Base-by-base conservation (phyloP, 345 rosid species). In the Acer negundo region DNA sequence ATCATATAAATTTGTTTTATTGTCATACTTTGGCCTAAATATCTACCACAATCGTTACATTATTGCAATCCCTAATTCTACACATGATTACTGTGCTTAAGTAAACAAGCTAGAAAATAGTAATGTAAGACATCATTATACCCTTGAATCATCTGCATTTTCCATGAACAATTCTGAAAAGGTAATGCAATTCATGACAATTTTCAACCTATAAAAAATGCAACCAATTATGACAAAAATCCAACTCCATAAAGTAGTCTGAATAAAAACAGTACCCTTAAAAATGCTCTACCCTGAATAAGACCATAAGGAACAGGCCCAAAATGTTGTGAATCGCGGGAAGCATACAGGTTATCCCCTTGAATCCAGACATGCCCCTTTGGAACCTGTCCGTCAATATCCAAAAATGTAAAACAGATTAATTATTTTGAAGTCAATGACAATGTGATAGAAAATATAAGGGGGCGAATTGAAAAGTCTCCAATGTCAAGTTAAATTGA, bases 291-390 rank as follows among this genome's bases (percentile, higher is more conserved):
- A 13, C 97, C 98, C 85, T 89, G 82, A 68, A 94, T 85, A 72
- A 94, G 96, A 82, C 87, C 90, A 79, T 89, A 89, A 55, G 97
- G 96, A 76, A 94, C 71, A 65, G 96, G 93, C 22, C 98, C 97
- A 51, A 82, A 92, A 67, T 92, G 73, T 42, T 94, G 84, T 10
- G 96, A 94, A 90, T 92, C 97, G 7, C 69, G 83, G 3, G 97
- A 94, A 74, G 86, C 90, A 81, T 91, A 89, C 72, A 87, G 38
- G 76, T 93, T 94, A 84, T 94, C 98, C 44, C 97, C 97, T 76
- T 94, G 97, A 77, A 94, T 87, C 97, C 97, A 94, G 72, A 93
- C 88, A 81, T 94, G 97, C 38, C 97, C 98, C 84, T 86, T 88
- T 24, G 98, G 97, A 23, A 92, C 90, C 97, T 93, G 78, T 49